These are phyloP conservation scores for Phanerodontia chrysosporium DNA, from an alignment of 768 basidiomycete species.

Conservation along the genomic window DNA sequence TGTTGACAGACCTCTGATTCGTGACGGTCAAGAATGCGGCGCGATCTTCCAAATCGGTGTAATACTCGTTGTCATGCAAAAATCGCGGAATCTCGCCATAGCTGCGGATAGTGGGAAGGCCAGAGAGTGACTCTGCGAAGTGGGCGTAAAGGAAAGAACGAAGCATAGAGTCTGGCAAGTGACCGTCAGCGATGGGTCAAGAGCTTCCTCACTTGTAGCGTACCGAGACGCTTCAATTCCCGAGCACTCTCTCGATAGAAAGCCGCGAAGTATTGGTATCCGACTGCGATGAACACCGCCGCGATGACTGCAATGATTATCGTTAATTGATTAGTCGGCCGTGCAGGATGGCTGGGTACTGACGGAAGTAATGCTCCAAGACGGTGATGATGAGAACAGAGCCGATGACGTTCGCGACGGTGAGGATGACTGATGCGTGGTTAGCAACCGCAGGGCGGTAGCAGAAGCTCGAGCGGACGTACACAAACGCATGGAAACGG, in stretches of 20 bases:
- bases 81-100: constrained; percentile 66
- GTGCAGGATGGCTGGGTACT: constrained; percentile 18
- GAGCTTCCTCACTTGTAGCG: constrained; percentile 10
- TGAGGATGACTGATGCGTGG: constrained; percentile 39
- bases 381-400: constrained; percentile 53
- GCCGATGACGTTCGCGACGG: constrained; percentile 46
- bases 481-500: constrained; percentile 58
- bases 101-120: constrained; percentile 66
- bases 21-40: constrained; percentile 62
- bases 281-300: constrained; percentile 46
- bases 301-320: constrained; percentile 44
- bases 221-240: constrained; percentile 56
- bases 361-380: constrained; percentile 59
- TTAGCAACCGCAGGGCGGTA: not conserved
- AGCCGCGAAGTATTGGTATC: constrained; percentile 60
- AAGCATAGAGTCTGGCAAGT: constrained; percentile 54
- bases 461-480: constrained; percentile 21
- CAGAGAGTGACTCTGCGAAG: constrained; percentile 73
- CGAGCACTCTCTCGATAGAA: constrained; percentile 72
- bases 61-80: constrained; percentile 56
- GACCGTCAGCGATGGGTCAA: not conserved
- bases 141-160: constrained; percentile 74
- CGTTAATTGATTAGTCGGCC: not conserved
- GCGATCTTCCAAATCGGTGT: constrained; percentile 72
- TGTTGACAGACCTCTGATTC: constrained; percentile 49